Conservation (phyloP, 2,329 filamentous ascomycete species). For the Alternaria tenuissima region DNA sequence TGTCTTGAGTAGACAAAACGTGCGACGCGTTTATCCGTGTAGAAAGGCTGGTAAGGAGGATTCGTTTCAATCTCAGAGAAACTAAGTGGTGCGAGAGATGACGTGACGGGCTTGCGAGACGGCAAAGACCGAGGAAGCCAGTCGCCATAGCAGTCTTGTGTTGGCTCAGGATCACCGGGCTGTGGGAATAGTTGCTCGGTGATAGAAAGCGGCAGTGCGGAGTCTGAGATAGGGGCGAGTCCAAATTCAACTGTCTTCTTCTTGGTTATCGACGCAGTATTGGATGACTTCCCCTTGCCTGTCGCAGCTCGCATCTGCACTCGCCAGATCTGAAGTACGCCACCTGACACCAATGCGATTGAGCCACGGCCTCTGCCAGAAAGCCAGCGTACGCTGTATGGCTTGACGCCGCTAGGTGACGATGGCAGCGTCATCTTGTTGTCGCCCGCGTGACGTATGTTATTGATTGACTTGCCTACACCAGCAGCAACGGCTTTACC, state of each 20-base stretch:
- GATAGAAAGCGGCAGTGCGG: conserved; percentile 50
- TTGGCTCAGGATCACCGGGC: conserved; percentile 34
- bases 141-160: conserved; percentile 42
- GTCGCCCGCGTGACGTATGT: conserved; percentile 76
- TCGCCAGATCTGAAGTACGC: conserved; percentile 71
- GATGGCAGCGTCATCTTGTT: conserved; percentile 75
- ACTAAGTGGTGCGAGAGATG: conserved; percentile 58
- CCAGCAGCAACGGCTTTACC: conserved; percentile 76
- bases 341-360: conserved; percentile 71
- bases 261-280: conserved; percentile 57
- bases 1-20: conserved; percentile 70
- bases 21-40: conserved; percentile 86
- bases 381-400: conserved; percentile 71
- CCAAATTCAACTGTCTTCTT: conserved; percentile 72
- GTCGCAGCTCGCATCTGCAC: conserved; percentile 60
- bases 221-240: conserved; percentile 69
- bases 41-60: conserved; percentile 93
- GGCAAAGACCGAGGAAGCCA: conserved; percentile 46
- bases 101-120: conserved; percentile 26
- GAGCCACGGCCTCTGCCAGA: conserved; percentile 68
- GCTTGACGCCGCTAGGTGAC: conserved; percentile 61
- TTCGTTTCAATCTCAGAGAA: conserved; percentile 95
- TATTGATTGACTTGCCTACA: conserved; percentile 75
- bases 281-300: conserved; percentile 50
- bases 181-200: conserved; percentile 41